Conservation (phyloP, 2,329 filamentous ascomycete genomes). For the Colletotrichum kahawae region DNA sequence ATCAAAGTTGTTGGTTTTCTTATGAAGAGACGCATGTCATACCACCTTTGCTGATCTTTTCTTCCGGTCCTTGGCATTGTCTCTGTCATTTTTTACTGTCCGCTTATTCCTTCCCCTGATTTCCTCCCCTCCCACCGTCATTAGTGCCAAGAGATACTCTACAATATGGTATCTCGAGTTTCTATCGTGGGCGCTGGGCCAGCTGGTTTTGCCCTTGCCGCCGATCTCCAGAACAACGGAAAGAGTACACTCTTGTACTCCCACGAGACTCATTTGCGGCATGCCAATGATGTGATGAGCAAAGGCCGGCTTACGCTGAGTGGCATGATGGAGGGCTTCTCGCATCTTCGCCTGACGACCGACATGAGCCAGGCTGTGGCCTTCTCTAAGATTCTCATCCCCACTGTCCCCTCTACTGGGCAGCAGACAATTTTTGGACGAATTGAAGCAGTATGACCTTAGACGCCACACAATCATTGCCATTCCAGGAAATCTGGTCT, state of each 20-base stretch:
- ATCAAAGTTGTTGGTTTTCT: not conserved
- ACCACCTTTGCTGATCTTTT: not conserved
- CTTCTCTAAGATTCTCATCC: not conserved
- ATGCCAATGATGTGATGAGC: not conserved
- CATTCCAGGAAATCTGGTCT: not conserved
- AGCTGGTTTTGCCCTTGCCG: conserved; percentile 8
- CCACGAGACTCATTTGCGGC: not conserved
- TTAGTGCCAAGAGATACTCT: not conserved
- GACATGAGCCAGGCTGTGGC: not conserved
- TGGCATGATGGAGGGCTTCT: not conserved
- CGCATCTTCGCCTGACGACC: not conserved
- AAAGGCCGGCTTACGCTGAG: not conserved
- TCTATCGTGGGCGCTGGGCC: conserved; percentile 7
- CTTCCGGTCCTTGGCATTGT: not conserved
- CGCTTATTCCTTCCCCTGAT: not conserved
- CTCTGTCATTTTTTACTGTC: not conserved
- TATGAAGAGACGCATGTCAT: not conserved
- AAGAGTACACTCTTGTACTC: not conserved
- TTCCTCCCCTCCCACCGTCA: no score
- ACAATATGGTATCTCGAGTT: not conserved
- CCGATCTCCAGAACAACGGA: not conserved
- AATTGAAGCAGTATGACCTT: not conserved
- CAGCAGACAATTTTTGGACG: conserved; percentile 1
- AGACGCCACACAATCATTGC: not conserved
- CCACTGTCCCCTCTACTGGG: conserved; percentile 6